These are phyloP conservation scores for Candolleomyces aberdarensis DNA, from an alignment of 768 basidiomycete genomes.

Conservation along the genomic window DNA sequence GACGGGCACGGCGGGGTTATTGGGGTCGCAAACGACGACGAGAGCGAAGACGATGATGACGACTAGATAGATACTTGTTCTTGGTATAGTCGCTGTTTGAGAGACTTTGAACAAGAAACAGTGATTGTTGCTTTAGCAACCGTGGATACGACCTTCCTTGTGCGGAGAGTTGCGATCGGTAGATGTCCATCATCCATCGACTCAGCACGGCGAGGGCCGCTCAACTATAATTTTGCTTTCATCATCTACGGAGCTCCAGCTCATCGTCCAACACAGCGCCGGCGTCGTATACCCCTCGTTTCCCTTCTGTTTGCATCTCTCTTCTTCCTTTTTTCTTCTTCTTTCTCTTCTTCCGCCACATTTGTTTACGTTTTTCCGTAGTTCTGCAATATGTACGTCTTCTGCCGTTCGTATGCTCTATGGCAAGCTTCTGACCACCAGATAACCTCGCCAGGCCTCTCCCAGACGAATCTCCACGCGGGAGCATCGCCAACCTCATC, in stretches of 20 bases:
- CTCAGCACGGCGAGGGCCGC: background rate
- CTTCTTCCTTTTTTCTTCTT: background rate
- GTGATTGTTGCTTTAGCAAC: conserved; percentile 8
- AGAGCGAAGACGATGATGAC: conserved; percentile 56
- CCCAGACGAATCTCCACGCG: conserved; percentile 85
- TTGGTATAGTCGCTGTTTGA: background rate
- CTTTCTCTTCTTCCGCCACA: background rate
- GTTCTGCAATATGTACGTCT: conserved; percentile 3
- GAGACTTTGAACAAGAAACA: background rate
- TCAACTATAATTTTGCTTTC: background rate
- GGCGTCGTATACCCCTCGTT: conserved; percentile 7
- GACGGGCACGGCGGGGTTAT: conserved; percentile 57
- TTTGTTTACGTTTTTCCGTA: background rate
- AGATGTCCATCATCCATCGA: background rate
- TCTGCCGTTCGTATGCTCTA: background rate
- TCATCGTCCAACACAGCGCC: conserved; percentile 7
- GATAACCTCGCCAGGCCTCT: conserved; percentile 55
- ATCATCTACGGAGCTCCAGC: background rate
- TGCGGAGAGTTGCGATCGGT: background rate
- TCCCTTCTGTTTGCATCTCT: background rate
- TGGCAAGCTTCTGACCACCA: background rate
- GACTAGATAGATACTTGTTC: conserved; percentile 10
- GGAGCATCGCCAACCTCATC: conserved; percentile 87
- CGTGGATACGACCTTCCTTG: conserved; percentile 6
- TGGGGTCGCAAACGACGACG: conserved; percentile 66